Conservation (phyloP, 495 filamentous ascomycete genomes). For the Tuber melanosporum region DNA sequence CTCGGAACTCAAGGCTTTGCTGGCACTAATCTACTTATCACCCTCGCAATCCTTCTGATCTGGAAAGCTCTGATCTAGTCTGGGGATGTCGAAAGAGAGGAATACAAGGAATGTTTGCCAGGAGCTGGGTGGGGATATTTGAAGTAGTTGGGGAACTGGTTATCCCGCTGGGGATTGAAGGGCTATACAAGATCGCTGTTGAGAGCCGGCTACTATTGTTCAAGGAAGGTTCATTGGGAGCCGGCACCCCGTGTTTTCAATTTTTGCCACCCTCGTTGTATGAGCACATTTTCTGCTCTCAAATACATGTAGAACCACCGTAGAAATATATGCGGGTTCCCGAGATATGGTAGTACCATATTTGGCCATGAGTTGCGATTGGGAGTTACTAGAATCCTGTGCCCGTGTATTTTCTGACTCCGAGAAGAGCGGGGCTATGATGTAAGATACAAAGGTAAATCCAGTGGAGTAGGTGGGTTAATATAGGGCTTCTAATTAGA, state of each 20-base stretch:
- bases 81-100: background rate
- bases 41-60: background rate
- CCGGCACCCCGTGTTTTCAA: background rate
- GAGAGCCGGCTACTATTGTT: background rate
- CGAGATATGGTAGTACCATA: background rate
- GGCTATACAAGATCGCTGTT: background rate
- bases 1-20: background rate
- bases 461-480: background rate
- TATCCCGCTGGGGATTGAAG: background rate
- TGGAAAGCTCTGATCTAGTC: background rate
- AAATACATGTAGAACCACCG: background rate
- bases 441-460: background rate
- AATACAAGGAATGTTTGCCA: background rate
- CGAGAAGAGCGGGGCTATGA: background rate
- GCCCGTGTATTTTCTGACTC: background rate
- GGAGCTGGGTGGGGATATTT: background rate
- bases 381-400: background rate
- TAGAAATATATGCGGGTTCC: background rate
- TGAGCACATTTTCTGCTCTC: background rate
- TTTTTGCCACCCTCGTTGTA: background rate
- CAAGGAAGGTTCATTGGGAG: background rate
- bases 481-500: background rate
- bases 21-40: background rate
- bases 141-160: background rate
- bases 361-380: background rate